phyloP scores from a whole-genome alignment of 2,329 filamentous ascomycete species.

The Ophiostoma perfectum region DNA sequence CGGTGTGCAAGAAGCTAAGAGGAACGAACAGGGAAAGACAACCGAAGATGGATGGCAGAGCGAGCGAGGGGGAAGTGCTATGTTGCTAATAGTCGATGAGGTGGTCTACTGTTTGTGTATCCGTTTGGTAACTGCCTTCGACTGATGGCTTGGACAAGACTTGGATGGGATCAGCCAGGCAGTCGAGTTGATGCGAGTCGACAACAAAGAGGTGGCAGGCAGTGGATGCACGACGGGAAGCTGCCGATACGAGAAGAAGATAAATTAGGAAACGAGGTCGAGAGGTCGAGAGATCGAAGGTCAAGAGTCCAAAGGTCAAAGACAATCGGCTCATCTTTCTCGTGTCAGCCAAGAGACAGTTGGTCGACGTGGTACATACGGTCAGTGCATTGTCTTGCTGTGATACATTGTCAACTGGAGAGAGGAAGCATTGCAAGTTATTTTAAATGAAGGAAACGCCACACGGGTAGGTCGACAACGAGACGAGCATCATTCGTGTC shows the following conservation, averaged over 20 bases:
- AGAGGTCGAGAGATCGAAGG: not conserved
- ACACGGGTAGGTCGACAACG: too few relatives aligned
- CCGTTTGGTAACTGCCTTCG: not conserved
- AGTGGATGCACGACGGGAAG: not conserved
- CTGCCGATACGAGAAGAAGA: constrained; percentile 7
- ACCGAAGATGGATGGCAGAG: not conserved
- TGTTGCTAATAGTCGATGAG: too few relatives aligned
- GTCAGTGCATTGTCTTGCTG: not conserved
- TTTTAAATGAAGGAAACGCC: too few relatives aligned
- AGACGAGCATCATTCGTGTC: too few relatives aligned
- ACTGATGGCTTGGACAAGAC: not conserved
- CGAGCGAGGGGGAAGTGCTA: not conserved
- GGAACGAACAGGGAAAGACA: not conserved
- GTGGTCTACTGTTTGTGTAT: too few relatives aligned
- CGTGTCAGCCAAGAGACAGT: not conserved
- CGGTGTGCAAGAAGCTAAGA: not conserved
- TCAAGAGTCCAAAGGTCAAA: not conserved
- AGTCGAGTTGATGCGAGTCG: not conserved
- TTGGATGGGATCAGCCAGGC: too few relatives aligned
- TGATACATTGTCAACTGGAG: not conserved
- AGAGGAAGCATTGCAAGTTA: too few relatives aligned
- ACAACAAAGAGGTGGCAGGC: not conserved
- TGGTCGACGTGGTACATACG: not conserved
- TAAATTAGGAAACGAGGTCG: not conserved
- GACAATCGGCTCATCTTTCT: constrained; percentile 5